phyloP scores from a whole-genome alignment of 345 rosid species.

The Lumnitzera racemosa region DNA sequence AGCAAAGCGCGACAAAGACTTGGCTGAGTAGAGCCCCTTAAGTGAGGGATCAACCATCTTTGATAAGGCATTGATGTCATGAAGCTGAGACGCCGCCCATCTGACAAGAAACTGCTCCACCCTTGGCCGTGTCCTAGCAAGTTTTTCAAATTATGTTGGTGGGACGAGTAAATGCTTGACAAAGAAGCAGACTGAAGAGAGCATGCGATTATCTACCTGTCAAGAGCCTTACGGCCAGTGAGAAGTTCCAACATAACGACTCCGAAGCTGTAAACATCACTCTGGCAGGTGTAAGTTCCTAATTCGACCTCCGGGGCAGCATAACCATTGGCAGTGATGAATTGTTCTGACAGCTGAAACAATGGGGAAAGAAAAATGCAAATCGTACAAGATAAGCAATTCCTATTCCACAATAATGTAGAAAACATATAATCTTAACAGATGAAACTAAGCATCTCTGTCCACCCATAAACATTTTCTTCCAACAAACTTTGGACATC shows the following conservation, averaged over 20 bases:
- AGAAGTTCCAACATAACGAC: slow-evolving; percentile 95
- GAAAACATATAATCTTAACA: too few species aligned
- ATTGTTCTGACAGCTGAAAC: slow-evolving; percentile 38
- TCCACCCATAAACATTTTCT: too few species aligned
- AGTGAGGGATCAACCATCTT: slow-evolving; percentile 82
- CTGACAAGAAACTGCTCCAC: slow-evolving; percentile 75
- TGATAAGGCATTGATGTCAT: slow-evolving; percentile 73
- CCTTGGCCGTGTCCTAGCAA: slow-evolving; percentile 56
- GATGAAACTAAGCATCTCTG: too few species aligned
- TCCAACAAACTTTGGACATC: too few species aligned
- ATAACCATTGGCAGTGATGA: slow-evolving; percentile 36
- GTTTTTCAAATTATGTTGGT: not conserved
- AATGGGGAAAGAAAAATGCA: not conserved
- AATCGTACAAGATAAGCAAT: too few species aligned
- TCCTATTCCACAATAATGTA: too few species aligned
- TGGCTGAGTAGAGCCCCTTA: slow-evolving; percentile 57
- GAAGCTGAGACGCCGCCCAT: slow-evolving; percentile 89
- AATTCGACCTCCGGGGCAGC: slow-evolving; percentile 71
- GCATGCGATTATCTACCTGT: slow-evolving; percentile 37
- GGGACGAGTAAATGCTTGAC: too few species aligned
- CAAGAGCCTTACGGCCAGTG: slow-evolving; percentile 68
- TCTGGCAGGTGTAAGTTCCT: slow-evolving; percentile 75
- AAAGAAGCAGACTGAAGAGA: too few species aligned
- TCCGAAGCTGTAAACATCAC: slow-evolving; percentile 91
- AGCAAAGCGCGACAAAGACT: slow-evolving; percentile 88